Evolutionary conservation across 1,139 yeast species (phyloP).

Genomic region (Scheffersomyces lignicola): DNA sequence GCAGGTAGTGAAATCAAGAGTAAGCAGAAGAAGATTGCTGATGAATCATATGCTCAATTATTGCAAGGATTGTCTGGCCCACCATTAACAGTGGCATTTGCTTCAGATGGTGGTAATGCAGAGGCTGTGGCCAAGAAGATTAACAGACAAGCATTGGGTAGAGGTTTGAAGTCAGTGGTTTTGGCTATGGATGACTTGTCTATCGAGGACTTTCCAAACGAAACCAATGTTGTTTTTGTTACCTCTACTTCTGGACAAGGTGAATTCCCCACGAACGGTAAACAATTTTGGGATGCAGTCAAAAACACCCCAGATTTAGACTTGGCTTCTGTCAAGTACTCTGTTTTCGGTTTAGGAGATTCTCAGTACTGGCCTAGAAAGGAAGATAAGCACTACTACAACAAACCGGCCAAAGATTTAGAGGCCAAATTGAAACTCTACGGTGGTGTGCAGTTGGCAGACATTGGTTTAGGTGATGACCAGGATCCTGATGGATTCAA

Average conservation of each 20-base stretch:
- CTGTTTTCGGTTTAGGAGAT: constrained; percentile 93
- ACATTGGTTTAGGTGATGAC: constrained; percentile 90
- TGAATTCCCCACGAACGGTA: constrained; percentile 95
- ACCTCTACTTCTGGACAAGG: constrained; percentile 97
- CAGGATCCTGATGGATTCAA: constrained; percentile 96
- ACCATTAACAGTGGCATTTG: constrained; percentile 84
- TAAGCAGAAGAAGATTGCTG: constrained; percentile 68
- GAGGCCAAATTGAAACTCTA: constrained; percentile 61
- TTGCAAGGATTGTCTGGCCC: constrained; percentile 92
- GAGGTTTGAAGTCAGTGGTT: constrained; percentile 80
- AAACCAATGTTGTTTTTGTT: constrained; percentile 78
- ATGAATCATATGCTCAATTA: constrained; percentile 72
- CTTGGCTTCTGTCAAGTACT: constrained; percentile 63
- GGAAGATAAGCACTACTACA: constrained; percentile 90
- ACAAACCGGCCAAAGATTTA: constrained; percentile 85
- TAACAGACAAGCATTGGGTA: constrained; percentile 78
- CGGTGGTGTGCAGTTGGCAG: constrained; percentile 73
- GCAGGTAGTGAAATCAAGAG: constrained; percentile 59
- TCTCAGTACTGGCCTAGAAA: constrained; percentile 96
- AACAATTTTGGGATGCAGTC: constrained; percentile 82
- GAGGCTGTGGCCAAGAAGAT: constrained; percentile 80
- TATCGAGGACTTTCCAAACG: constrained; percentile 76
- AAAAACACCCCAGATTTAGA: constrained; percentile 73
- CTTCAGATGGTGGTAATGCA: constrained; percentile 96
- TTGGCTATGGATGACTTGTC: constrained; percentile 85